A percentile compares a stretch with the other conserved stretches of the same genome.
These are phyloP conservation scores for Aspergillus ustus DNA, from an alignment of 2,329 filamentous ascomycete genomes.

Conservation along the genomic window DNA sequence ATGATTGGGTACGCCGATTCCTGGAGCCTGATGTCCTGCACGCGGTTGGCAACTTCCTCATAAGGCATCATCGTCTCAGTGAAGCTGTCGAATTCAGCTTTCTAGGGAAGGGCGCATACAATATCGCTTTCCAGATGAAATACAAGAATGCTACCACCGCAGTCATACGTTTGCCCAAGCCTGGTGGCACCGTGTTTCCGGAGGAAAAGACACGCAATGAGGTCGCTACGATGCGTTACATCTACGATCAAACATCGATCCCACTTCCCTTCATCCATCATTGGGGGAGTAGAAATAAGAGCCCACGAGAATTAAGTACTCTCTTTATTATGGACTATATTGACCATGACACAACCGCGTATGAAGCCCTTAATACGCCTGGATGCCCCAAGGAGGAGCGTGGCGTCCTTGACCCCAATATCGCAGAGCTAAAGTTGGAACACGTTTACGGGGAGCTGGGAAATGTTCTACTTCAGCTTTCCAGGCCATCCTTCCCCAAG, in stretches of 20 bases:
- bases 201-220: constrained; percentile 34
- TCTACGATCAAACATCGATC: constrained; percentile 24
- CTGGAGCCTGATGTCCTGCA: constrained; percentile 3
- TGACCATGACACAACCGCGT: constrained; percentile 19
- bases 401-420: constrained; percentile 35
- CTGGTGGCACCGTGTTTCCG: constrained; percentile 29
- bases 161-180: constrained; percentile 28
- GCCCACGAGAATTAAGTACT: constrained; percentile 30
- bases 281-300: constrained; percentile 19
- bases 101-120: constrained; percentile 24
- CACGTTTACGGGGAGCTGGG: constrained; percentile 25
- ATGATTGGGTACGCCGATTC: constrained; percentile 9
- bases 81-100: constrained; percentile 11
- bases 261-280: constrained; percentile 24
- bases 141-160: constrained; percentile 20
- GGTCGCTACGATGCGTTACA: constrained; percentile 25
- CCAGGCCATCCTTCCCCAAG: not conserved
- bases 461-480: constrained; percentile 20
- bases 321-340: constrained; percentile 45
- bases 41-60: constrained; percentile 18
- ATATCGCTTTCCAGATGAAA: constrained; percentile 27
- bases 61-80: constrained; percentile 11
- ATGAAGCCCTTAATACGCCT: constrained; percentile 22
- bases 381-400: constrained; percentile 18
- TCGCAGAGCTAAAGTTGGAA: constrained; percentile 39